Evolutionary conservation across 768 basidiomycete genomes (phyloP), one percentile per base, ranked within the genome.

Genomic region (Chalciporus sphaerocephalus): DNA sequence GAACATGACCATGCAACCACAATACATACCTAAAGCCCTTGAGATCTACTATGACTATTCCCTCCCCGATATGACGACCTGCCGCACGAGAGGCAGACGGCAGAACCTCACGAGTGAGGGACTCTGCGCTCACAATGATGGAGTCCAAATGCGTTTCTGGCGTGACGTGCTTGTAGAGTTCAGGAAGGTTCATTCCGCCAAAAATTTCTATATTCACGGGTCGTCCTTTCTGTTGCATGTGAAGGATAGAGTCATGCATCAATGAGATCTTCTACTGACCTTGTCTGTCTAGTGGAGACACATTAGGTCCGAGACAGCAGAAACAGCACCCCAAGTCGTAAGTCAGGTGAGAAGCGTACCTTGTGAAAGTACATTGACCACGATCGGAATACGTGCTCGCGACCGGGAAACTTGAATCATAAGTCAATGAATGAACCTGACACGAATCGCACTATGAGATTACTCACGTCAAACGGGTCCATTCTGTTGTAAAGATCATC

Each of bases 311-410:
- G 38, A 27, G 5, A 13, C 9, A 18, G 20, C 6, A 1, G n/a
- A n/a, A n/a, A n/a, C n/a, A n/a, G n/a, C n/a, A n/a, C n/a, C n/a
- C n/a, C n/a, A n/a, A n/a, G n/a, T 11, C 15, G 17, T 12, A 9
- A 23, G 8, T n/a, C 24, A 36, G 25, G 27, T 4, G 39, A 25
- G 7, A 18, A 20, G 48, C 74, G 23, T 40, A 79, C 84, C 70
- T 87, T 87, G 62, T 89, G 86, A 54, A 85, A 87, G 53, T 77
- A 87, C 71, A 87, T 76, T 3, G 85, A 85, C 86, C 86, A 89
- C 50, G 76, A 80, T 42, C 84, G 78, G 52, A 87, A 86, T 6
- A 88, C 78, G 1, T 75, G 73, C 41, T 79, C 73, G 35, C 86
- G 78, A 51, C 80, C 83, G 1, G 83, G 83, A 55, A 81, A 89